A percentile compares a stretch with the other conserved stretches of the same genome.
phyloP scores from a whole-genome alignment of 352 stramenopile species.

The Phytophthora megakarya region DNA sequence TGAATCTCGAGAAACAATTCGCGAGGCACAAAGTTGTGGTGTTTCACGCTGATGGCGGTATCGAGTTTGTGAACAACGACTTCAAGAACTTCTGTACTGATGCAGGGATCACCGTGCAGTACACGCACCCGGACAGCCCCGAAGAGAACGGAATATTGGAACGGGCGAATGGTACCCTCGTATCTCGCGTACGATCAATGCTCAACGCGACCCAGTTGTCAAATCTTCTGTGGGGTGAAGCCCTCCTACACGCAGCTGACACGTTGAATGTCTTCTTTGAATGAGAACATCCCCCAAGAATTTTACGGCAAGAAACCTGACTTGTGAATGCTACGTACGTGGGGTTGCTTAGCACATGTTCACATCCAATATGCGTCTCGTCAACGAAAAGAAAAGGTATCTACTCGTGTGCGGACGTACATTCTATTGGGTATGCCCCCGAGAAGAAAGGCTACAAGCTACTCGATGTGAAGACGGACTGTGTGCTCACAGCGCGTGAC shows the following conservation, averaged over 20 bases:
- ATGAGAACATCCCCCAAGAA: neutral
- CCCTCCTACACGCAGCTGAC: neutral
- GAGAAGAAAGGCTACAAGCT: conserved; percentile 7
- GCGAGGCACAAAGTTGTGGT: neutral
- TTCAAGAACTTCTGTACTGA: neutral
- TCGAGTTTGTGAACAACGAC: neutral
- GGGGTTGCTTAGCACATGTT: neutral
- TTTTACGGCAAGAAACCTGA: neutral
- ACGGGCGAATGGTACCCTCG: neutral
- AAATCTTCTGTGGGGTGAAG: conserved; percentile 3
- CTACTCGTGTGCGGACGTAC: neutral
- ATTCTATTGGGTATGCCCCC: neutral
- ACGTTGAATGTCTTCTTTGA: neutral
- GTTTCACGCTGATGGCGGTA: neutral
- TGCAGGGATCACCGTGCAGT: neutral
- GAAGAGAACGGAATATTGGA: conserved; percentile 1
- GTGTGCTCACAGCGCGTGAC: neutral
- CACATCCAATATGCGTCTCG: neutral
- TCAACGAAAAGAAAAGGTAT: conserved; percentile 4
- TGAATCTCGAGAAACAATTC: conserved; percentile 4
- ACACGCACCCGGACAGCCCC: neutral
- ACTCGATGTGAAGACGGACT: neutral
- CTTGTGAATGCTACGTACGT: neutral
- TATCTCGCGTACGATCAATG: neutral
- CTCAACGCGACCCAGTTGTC: neutral